These are phyloP conservation scores for Coprinopsis strossmayeri DNA, from an alignment of 768 basidiomycete genomes.

Conservation along the genomic window DNA sequence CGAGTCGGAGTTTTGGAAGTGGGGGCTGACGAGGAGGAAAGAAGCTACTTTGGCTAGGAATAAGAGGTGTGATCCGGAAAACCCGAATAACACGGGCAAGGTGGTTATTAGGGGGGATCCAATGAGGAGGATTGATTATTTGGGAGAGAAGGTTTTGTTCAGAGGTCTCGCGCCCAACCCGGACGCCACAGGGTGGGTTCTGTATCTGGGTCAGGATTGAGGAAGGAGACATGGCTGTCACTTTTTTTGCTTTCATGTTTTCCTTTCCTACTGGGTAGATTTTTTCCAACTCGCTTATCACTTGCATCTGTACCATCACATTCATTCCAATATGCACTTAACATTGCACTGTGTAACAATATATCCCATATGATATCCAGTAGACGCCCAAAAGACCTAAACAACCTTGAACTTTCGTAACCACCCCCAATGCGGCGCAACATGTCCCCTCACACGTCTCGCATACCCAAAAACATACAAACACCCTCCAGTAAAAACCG, in stretches of 20 bases:
- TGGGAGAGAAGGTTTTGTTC: constrained; percentile 43
- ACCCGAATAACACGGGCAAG: neutral
- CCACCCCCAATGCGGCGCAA: constrained; percentile 8
- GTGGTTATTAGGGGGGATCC: constrained; percentile 14
- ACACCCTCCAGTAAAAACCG: constrained; percentile 3
- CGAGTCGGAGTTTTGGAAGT: constrained; percentile 28
- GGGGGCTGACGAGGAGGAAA: constrained; percentile 25
- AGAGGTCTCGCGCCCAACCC: constrained; percentile 47
- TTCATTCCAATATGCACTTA: no score
- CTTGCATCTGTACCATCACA: no score
- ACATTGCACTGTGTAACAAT: no score
- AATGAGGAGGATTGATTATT: constrained; percentile 37
- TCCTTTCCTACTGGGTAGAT: no score
- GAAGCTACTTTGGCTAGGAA: constrained; percentile 25
- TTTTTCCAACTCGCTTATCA: no score
- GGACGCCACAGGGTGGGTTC: constrained; percentile 39
- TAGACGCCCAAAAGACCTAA: neutral
- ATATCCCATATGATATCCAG: no score
- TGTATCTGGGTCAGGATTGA: constrained; percentile 9
- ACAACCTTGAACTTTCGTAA: constrained; percentile 4
- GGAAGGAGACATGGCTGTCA: no score
- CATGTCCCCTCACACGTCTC: constrained; percentile 6
- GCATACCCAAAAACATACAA: constrained; percentile 6
- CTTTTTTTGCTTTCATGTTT: no score
- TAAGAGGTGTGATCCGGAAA: constrained; percentile 16